phyloP scores from a whole-genome alignment of 1,284 basidiomycete genomes.

The Veloporphyrellus conicus region DNA sequence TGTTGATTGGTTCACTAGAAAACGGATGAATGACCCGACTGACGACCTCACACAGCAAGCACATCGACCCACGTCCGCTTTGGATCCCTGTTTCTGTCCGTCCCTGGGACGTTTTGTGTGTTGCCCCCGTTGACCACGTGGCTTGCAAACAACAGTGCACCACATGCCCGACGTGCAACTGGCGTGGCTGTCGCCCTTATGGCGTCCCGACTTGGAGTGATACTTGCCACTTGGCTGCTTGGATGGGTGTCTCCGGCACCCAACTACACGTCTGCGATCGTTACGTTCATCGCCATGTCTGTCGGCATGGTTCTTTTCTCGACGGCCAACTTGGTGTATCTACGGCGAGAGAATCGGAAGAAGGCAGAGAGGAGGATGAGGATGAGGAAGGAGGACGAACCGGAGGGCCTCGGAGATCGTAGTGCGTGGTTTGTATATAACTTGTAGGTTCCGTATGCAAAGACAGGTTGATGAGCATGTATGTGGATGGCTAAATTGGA shows the following conservation, averaged over 20 bases:
- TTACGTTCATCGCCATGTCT: too few relatives aligned
- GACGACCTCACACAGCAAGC: slow-evolving; percentile 12
- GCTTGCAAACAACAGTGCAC: slow-evolving; percentile 29
- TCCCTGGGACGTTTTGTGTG: slow-evolving; percentile 42
- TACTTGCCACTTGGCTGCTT: slow-evolving; percentile 54
- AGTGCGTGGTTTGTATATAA: slow-evolving; percentile 31
- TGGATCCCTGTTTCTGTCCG: slow-evolving; percentile 48
- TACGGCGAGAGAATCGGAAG: too few relatives aligned
- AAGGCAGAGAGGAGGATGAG: too few relatives aligned
- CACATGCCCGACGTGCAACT: too few relatives aligned
- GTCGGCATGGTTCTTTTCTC: slow-evolving; percentile 29
- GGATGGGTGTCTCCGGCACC: slow-evolving; percentile 42
- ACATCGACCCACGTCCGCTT: slow-evolving; percentile 41
- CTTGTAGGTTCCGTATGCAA: too few relatives aligned
- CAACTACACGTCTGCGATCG: slow-evolving; percentile 31
- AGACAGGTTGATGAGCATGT: too few relatives aligned
- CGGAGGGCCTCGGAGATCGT: slow-evolving; percentile 25
- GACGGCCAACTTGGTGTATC: slow-evolving; percentile 26
- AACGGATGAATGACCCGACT: not conserved
- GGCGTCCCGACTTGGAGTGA: slow-evolving; percentile 51
- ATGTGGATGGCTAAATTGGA: too few relatives aligned
- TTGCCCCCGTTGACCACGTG: slow-evolving; percentile 48
- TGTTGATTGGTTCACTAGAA: slow-evolving; percentile 12
- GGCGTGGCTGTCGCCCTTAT: slow-evolving; percentile 33
- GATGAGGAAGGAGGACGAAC: too few relatives aligned